Evolutionary conservation across 805 yeast genomes (phyloP), one percentile per base, ranked within the genome.

Genomic region (Starmera dryadoides): DNA sequence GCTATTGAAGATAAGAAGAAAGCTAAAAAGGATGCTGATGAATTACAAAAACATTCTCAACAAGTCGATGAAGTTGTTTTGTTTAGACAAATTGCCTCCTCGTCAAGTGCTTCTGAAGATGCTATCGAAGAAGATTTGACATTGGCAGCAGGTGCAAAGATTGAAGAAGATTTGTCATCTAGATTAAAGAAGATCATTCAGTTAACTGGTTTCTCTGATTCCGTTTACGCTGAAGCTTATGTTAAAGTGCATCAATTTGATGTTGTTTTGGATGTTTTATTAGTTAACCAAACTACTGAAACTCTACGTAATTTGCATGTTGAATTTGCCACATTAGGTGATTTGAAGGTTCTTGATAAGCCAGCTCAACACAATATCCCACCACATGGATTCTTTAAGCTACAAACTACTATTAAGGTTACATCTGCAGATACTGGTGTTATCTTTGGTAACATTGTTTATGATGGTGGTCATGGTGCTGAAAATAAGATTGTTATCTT

Each of bases 371-470:
- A 83, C 31, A 93, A 91, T 58, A 76, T 93, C 44, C 96, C 95
- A 19, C 96, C 98, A n/a, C 96, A 89, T 64, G 96, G 96, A 17
- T 93, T 93, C 78, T 86, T 86, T 64, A 84, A 85, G 45, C 73
- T 86, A 28, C 89, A 86, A 51, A 79, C 89, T 35, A 89, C 97
- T 2, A 76, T 93, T 49, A 88, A 88, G 63, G 99, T 93, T 34
- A 83, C 96, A 0, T 85, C 96, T 33, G 97, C 98, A 14, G 98
- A 94, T 56, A 89, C 98, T 8, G 98, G 98, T 52, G 96, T 91
- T 39, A 86, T 93, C 37, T 93, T 93, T 59, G 99, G 99, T 58
- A 91, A 91, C 64, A 88, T 93, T 59, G 84, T 91, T 12, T 93
- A 91, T 59, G 98, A 89, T 61, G 98, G 98, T 41, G 94, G 83